Percentiles rank a stretch among this genome's conserved stretches.
phyloP scores from a whole-genome alignment of 2,329 filamentous ascomycete genomes.

The Aspergillus pseudoglaucus region DNA sequence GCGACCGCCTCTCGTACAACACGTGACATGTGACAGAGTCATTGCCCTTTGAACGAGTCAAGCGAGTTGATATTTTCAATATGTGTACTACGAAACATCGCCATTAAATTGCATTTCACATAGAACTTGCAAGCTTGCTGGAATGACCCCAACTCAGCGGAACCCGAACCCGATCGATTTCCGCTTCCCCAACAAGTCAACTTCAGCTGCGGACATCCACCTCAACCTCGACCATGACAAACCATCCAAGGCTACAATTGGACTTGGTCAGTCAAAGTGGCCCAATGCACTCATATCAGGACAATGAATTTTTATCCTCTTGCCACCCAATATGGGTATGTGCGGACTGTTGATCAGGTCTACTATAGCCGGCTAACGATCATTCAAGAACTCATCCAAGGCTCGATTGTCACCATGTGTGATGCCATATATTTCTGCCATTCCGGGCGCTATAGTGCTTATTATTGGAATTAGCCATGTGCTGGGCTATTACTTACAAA shows the following conservation, averaged over 20 bases:
- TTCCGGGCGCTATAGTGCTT: slow-evolving; percentile 21
- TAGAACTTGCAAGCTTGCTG: no score
- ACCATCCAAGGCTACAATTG: not conserved
- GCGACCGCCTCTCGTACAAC: no score
- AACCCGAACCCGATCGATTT: not conserved
- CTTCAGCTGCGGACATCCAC: not conserved
- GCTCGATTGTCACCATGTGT: slow-evolving; percentile 30
- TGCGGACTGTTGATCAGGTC: not conserved
- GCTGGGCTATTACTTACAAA: slow-evolving; percentile 15
- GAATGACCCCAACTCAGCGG: not conserved
- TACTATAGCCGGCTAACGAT: not conserved
- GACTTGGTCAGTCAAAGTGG: not conserved
- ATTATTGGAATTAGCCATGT: slow-evolving; percentile 24
- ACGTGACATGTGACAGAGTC: no score
- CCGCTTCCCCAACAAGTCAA: not conserved
- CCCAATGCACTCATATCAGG: not conserved
- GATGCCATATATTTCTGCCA: slow-evolving; percentile 25
- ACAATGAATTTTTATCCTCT: not conserved
- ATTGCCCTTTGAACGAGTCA: no score
- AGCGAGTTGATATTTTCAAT: no score
- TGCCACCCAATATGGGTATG: slow-evolving; percentile 16
- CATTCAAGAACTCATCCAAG: slow-evolving; percentile 28
- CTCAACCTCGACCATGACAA: not conserved
- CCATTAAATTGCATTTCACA: not conserved
- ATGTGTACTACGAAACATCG: not conserved